Base-by-base conservation (phyloP, 2,329 filamentous ascomycete genomes). In the Neurospora sp. region DNA sequence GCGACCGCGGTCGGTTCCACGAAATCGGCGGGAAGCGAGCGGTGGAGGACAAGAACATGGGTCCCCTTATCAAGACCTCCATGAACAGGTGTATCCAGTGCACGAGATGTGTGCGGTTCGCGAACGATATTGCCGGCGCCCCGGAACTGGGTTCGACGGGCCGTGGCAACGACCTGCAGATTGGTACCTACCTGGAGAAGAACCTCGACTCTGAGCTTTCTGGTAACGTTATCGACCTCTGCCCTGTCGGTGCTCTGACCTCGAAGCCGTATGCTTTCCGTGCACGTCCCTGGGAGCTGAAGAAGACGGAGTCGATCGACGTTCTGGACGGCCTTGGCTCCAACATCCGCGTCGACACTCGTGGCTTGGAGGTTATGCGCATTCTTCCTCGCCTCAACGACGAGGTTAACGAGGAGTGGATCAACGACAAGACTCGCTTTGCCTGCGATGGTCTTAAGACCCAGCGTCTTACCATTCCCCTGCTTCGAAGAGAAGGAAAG, bases 21-120 rank as follows among this genome's bases (percentile, higher is more conserved):
- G 96, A 99, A 82, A 83, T 96, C 78, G 90, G 88, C 69, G 96
- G 96, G 82, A 99, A 99, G 88, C 92, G 96, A 85, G 96, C 93
- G 36, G 94, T 97, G 46, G 96, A 99, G 84, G 96, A 99, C 83
- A 99, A 99, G 88, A 98, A 99, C 82, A 97, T 99, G 78, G 96
- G 96, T 41, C 96, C 96, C 69, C 82, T 99, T 75, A 92, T 99
- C 83, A 99, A 99, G 88, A 99, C 96, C 3, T 99, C 96, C 67
- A 99, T 99, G 96, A 99, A 99, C 87, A 89, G 96, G 80, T 99
- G 96, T 82, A 99, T 99, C 78, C 96, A 99, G 85, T 99, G 96
- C 86, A 99, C 96, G 73, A 90, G 96, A 78, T 99, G 96, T 83
- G 89, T 99, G 76, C 93, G 96, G 79, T 99, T 99, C 82, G 92